A percentile compares a stretch with the other conserved stretches of the same genome.
Conservation (phyloP, 495 filamentous ascomycete species). For the Clohesyomyces aquaticus region DNA sequence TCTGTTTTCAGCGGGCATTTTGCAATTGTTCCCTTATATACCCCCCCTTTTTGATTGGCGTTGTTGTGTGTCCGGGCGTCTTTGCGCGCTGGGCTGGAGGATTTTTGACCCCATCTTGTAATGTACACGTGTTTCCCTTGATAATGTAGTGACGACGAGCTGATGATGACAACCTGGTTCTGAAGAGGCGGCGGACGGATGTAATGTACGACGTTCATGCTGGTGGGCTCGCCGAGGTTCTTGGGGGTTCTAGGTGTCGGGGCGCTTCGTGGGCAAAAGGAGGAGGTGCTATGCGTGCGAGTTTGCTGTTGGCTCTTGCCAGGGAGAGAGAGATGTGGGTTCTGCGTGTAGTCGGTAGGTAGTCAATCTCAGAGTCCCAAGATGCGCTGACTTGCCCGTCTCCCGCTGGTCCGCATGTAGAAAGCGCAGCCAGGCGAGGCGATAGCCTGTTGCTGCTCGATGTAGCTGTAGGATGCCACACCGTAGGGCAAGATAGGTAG, state of each 20-base stretch:
- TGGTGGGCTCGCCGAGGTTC: background rate
- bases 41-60: slow-evolving; percentile 27
- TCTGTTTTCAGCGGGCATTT: slow-evolving; percentile 26
- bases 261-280: background rate
- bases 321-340: background rate
- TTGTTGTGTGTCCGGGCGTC: slow-evolving; percentile 10
- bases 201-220: background rate
- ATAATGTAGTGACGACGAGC: slow-evolving; percentile 29
- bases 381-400: slow-evolving; percentile 12
- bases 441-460: too few relatives aligned
- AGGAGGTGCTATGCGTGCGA: background rate
- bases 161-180: slow-evolving; percentile 12
- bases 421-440: too few relatives aligned
- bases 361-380: slow-evolving; percentile 15
- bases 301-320: background rate
- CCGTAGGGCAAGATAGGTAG: too few relatives aligned
- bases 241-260: background rate
- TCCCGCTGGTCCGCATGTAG: too few relatives aligned
- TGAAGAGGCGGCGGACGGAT: background rate
- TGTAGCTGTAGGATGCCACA: too few relatives aligned
- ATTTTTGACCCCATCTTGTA: slow-evolving; percentile 12
- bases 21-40: slow-evolving; percentile 31
- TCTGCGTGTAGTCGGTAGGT: slow-evolving; percentile 7
- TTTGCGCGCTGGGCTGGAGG: slow-evolving; percentile 1
- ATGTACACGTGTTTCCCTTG: slow-evolving; percentile 13